A percentile compares a stretch with the other conserved stretches of the same genome.
Evolutionary conservation across 2,329 filamentous ascomycete genomes (phyloP).

Genomic region (Eutypella sp.): DNA sequence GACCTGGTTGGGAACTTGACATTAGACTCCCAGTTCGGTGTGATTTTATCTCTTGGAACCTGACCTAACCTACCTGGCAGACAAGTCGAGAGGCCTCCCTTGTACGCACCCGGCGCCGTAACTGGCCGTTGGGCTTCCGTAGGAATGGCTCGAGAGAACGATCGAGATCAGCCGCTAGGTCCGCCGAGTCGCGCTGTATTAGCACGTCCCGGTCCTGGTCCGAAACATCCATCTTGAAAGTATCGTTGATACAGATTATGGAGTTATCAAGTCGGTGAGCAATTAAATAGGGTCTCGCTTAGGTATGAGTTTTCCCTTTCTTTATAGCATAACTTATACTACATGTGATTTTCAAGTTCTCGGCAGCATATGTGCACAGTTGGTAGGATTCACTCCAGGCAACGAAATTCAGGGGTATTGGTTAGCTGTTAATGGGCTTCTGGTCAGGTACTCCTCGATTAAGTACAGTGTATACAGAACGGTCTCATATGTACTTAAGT

Average conservation of each 20-base stretch:
- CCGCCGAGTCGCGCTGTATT: conserved; percentile 55
- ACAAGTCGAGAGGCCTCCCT: conserved; percentile 45
- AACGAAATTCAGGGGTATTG: too few species aligned
- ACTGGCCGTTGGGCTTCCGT: conserved; percentile 43
- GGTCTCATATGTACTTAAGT: too few species aligned
- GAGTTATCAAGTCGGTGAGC: too few species aligned
- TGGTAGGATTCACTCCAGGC: too few species aligned
- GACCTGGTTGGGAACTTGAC: conserved; percentile 35
- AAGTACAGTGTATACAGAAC: too few species aligned
- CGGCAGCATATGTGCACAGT: too few species aligned
- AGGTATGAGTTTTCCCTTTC: too few species aligned
- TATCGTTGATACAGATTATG: background rate
- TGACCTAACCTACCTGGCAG: conserved; percentile 36
- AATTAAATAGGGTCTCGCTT: too few species aligned
- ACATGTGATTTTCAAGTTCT: too few species aligned
- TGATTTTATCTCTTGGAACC: conserved; percentile 6
- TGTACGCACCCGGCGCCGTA: conserved; percentile 46
- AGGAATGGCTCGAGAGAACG: conserved; percentile 47
- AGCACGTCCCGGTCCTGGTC: conserved; percentile 58
- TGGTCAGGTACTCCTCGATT: too few species aligned
- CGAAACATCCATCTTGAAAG: conserved; percentile 49
- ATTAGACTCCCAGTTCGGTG: conserved; percentile 9
- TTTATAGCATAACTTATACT: too few species aligned
- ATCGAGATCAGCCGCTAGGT: conserved; percentile 56
- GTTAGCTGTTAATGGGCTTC: too few species aligned